These are phyloP conservation scores for Lotus japonicus DNA, from an alignment of 306 rosid genomes.

Conservation along the genomic window DNA sequence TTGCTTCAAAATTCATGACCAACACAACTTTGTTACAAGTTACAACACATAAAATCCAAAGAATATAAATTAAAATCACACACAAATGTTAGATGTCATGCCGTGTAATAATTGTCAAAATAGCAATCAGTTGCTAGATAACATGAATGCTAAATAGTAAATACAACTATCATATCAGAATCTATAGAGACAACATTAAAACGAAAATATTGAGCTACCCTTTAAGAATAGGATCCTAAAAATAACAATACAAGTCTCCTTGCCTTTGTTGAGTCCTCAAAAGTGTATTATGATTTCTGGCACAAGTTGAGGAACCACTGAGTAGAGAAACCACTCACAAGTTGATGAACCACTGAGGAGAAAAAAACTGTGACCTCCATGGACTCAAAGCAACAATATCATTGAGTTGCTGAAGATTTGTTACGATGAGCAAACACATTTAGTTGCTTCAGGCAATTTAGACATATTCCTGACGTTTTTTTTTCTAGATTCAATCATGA, in stretches of 20 bases:
- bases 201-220: background rate
- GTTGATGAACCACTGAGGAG: slow-evolving; percentile 14
- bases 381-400: slow-evolving; percentile 13
- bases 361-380: slow-evolving; percentile 10
- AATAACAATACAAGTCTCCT: slow-evolving; percentile 9
- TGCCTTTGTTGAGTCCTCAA: background rate
- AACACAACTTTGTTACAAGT: background rate
- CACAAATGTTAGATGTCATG: too few relatives aligned
- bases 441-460: slow-evolving; percentile 15
- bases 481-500: background rate
- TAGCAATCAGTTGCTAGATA: slow-evolving; percentile 11
- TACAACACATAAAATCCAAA: background rate
- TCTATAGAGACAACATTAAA: background rate
- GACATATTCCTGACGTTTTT: too few relatives aligned
- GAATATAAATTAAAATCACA: background rate
- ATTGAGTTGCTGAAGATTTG: slow-evolving; percentile 2
- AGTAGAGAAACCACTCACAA: slow-evolving; percentile 9
- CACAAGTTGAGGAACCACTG: slow-evolving; percentile 16
- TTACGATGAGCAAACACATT: slow-evolving; percentile 4
- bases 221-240: slow-evolving; percentile 2
- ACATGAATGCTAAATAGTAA: slow-evolving; percentile 14
- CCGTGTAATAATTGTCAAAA: background rate
- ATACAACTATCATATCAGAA: slow-evolving; percentile 21
- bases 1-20: background rate
- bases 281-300: background rate